Percentiles rank a stretch among this genome's conserved stretches.
Conservation (phyloP, 1,284 basidiomycete genomes). For the Cryptococcus sp. region DNA sequence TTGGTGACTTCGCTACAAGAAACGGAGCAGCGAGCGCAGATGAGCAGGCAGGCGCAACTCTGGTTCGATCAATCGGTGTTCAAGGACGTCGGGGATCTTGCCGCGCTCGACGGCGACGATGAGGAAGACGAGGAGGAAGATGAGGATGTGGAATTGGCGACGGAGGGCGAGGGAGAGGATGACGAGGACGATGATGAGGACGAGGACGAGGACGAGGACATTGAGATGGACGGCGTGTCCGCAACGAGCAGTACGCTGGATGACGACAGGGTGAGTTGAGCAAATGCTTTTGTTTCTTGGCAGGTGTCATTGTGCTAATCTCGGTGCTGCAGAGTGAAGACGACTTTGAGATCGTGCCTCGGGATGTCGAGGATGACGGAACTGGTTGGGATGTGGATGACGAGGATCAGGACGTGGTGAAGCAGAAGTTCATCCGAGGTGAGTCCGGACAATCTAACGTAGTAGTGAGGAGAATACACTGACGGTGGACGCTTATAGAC, state of each 20-base stretch:
- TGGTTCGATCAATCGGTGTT: constrained; percentile 98
- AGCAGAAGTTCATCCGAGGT: constrained; percentile 73
- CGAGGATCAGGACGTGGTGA: constrained; percentile 74
- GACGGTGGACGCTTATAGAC: constrained; percentile 57
- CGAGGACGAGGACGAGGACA: constrained; percentile 33
- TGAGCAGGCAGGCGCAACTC: constrained; percentile 62
- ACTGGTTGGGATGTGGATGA: constrained; percentile 78
- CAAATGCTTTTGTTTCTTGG: background rate
- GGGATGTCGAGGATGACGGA: constrained; percentile 62
- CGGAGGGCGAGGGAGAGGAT: constrained; percentile 53
- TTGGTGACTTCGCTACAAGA: constrained; percentile 46
- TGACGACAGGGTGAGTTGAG: constrained; percentile 27
- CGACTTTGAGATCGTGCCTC: constrained; percentile 75
- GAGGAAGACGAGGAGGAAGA: constrained; percentile 56
- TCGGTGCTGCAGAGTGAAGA: constrained; percentile 38
- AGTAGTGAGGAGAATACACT: background rate
- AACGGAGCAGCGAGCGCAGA: constrained; percentile 44
- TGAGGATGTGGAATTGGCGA: constrained; percentile 51
- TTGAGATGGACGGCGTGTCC: constrained; percentile 39
- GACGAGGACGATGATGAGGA: constrained; percentile 33
- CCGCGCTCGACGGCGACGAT: constrained; percentile 57
- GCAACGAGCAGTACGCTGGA: constrained; percentile 27
- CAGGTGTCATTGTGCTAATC: background rate
- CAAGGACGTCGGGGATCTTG: constrained; percentile 66
- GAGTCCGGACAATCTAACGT: constrained; percentile 34